Evolutionary conservation across 2,329 filamentous ascomycete species (phyloP).

Genomic region (Zasmidium angulare): DNA sequence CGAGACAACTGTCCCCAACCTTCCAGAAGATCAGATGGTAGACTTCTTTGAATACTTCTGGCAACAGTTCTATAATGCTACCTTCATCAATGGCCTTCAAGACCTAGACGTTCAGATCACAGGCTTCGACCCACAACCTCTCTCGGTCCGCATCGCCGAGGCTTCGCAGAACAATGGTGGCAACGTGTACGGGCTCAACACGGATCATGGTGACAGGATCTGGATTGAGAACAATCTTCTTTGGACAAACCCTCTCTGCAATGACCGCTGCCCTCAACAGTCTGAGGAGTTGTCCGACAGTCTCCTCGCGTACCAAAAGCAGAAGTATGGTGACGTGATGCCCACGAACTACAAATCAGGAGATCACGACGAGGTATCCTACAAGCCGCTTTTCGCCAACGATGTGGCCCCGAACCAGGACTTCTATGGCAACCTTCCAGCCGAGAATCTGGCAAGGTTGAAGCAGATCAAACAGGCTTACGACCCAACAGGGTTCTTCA

Average conservation of each 20-base stretch:
- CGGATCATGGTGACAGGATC: constrained; percentile 18
- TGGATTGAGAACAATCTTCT: constrained; percentile 24
- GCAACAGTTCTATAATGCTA: constrained; percentile 12
- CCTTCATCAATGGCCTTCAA: constrained; percentile 12
- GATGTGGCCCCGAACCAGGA: constrained; percentile 26
- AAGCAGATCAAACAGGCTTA: constrained; percentile 21
- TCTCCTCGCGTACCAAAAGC: constrained; percentile 14
- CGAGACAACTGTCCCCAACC: constrained; percentile 17
- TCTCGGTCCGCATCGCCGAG: constrained; percentile 15
- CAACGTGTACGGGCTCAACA: constrained; percentile 19
- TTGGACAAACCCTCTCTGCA: constrained; percentile 19
- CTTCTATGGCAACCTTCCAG: constrained; percentile 22
- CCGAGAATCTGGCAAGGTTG: constrained; percentile 22
- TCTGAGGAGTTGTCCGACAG: constrained; percentile 10
- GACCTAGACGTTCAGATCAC: constrained; percentile 20
- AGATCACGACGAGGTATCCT: constrained; percentile 1
- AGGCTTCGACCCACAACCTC: constrained; percentile 21
- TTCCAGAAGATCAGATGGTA: constrained; percentile 20
- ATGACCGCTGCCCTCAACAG: constrained; percentile 17
- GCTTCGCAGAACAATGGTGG: constrained; percentile 19
- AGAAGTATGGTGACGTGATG: constrained; percentile 10
- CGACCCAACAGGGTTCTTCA: constrained; percentile 26
- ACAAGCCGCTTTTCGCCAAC: constrained; percentile 26
- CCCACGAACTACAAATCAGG: constrained; percentile 22
- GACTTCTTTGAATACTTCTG: constrained; percentile 15